A percentile compares a stretch with the other conserved stretches of the same genome.
phyloP scores from a whole-genome alignment of 2,329 filamentous ascomycete species.

The Hawksworthiomyces lignivorus region DNA sequence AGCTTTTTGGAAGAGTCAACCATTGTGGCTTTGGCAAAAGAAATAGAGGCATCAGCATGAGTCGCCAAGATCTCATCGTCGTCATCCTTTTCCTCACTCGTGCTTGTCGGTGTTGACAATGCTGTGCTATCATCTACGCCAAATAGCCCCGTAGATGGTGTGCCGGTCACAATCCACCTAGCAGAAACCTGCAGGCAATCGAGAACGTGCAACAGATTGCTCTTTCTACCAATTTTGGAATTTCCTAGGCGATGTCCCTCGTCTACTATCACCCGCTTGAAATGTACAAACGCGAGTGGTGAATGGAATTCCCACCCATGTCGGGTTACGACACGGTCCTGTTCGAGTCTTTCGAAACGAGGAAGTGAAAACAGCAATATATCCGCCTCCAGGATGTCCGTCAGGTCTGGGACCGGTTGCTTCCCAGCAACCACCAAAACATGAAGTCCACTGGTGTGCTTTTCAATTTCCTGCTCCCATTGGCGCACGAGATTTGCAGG shows the following conservation, averaged over 20 bases:
- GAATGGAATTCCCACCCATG: constrained; percentile 29
- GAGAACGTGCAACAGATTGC: constrained; percentile 44
- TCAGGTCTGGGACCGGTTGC: constrained; percentile 46
- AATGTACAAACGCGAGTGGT: constrained; percentile 64
- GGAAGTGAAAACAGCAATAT: constrained; percentile 69
- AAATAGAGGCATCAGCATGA: too few relatives aligned
- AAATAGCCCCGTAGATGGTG: constrained; percentile 75
- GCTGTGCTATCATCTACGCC: constrained; percentile 49
- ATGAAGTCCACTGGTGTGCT: constrained; percentile 62
- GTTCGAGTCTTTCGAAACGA: constrained; percentile 58
- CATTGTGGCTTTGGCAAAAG: too few relatives aligned
- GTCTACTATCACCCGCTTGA: constrained; percentile 84
- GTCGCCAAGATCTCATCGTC: too few relatives aligned
- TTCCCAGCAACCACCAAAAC: constrained; percentile 55
- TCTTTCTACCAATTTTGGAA: constrained; percentile 45
- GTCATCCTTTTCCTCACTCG: too few relatives aligned
- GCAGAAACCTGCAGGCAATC: constrained; percentile 56
- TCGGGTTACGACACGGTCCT: constrained; percentile 31
- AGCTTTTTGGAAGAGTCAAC: constrained; percentile 5
- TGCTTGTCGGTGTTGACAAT: neutral
- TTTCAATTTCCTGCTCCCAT: constrained; percentile 73
- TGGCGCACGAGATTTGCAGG: constrained; percentile 78
- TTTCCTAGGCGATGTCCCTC: constrained; percentile 83
- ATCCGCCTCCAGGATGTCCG: constrained; percentile 59
- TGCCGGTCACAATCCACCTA: constrained; percentile 86